Base-by-base conservation (phyloP, 352 stramenopile species). In the Pythium phragmitis region DNA sequence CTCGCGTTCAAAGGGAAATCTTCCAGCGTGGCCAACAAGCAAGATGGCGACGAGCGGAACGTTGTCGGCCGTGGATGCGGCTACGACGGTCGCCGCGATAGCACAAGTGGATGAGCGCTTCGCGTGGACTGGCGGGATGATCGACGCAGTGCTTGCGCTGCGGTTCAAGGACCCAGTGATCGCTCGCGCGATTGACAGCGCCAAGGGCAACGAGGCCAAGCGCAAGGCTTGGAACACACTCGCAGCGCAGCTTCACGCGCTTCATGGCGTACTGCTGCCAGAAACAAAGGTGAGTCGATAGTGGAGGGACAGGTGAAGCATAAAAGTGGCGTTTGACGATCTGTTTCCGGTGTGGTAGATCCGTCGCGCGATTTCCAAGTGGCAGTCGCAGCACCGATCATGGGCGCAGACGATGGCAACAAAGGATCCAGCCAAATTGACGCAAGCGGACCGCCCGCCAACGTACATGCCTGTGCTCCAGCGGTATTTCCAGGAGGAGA, bases 321-420 rank as follows among this genome's bases (percentile, higher is more conserved):
- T 4, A 7, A 3, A 30, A 48, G 8, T 17, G 33, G 46, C 46
- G 46, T 26, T 51, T 51, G 26, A 30, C 26, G 26, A 30, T 30
- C 26, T 30, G 26, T 30, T 30, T 30, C 26, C 26, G 23, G 48
- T 41, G 7, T 11, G n/a, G 6, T 67, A 68, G 61, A 19, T 68
- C 33, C 52, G 61, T 0, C 61, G 61, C 36, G 61, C 55, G 21
- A 43, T 68, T 30, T 68, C 61, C 45, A 68, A 68, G 61, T 68
- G 61, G 61, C 61, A 68, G 53, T 68, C 61, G 9, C 61, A 68
- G 30, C 46, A 68, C 37, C 52, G 53, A 11, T 42, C 61, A 21
- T 68, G 53, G 53, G 41, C 53, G 8, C 39, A 56, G 23, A 37
- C 26, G 1, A 23, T 47, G 26, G 42, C 50, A 14, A 41, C 43